Evolutionary conservation across 306 rosid species (phyloP).

Genomic region (Rosa rugosa): DNA sequence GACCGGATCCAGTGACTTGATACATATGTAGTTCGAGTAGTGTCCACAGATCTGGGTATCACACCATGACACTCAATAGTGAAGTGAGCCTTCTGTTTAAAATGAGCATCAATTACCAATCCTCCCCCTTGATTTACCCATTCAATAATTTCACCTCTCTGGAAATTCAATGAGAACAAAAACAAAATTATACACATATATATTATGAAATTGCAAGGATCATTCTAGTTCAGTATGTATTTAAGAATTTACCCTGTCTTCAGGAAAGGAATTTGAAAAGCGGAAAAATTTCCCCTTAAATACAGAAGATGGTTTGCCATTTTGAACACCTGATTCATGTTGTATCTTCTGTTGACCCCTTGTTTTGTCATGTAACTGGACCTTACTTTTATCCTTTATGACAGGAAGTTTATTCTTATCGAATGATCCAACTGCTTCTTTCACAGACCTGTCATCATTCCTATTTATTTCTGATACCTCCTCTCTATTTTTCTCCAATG

Average conservation of each 20-base stretch:
- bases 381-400: constrained; percentile 29
- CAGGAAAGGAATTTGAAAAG: constrained; percentile 79
- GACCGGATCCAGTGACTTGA: constrained; percentile 96
- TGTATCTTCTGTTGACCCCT: constrained; percentile 37
- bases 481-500: constrained; percentile 41
- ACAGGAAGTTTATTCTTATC: constrained; percentile 42
- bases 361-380: constrained; percentile 23
- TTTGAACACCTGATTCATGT: constrained; percentile 41
- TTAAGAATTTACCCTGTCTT: constrained; percentile 61
- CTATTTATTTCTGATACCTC: constrained; percentile 38
- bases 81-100: constrained; percentile 52
- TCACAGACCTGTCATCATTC: constrained; percentile 34
- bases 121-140: constrained; percentile 95
- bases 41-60: constrained; percentile 33
- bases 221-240: constrained; percentile 9
- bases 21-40: constrained; percentile 38
- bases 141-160: constrained; percentile 82
- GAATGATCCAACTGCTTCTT: constrained; percentile 39
- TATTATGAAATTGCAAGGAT: neutral
- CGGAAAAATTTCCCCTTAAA: constrained; percentile 63
- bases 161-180: constrained; percentile 19
- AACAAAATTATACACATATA: neutral
- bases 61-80: constrained; percentile 79
- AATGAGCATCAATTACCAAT: constrained; percentile 47
- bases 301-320: constrained; percentile 49